Base-by-base conservation (phyloP, 108 stramenopile species). In the Nannochloropsis oceanica region DNA sequence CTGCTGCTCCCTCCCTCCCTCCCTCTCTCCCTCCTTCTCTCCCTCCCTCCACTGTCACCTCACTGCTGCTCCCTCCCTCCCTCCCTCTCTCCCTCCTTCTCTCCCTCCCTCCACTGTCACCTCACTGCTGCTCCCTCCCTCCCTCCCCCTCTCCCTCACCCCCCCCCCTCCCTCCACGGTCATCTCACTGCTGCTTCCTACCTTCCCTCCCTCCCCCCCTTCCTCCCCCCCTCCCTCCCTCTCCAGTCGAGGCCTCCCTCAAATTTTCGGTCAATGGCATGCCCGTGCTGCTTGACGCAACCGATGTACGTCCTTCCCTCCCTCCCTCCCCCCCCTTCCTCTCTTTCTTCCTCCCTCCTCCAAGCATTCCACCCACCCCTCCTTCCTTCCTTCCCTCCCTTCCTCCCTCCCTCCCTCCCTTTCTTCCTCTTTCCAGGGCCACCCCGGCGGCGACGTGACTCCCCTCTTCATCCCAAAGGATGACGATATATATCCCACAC, bases 401-500 rank as follows among this genome's bases (percentile, higher is more conserved):
- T 14, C 46, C 46, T 50, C 46, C 46, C 46, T 50, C 46, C 46
- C 46, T 12, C 46, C 46, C 46, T 50, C 46, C 46, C 46, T 50
- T 14, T 14, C 46, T 12, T 14, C 46, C 46, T 50, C 46, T 14
- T 14, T 50, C 46, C 46, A 12, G 46, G n/a, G n/a, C n/a, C n/a
- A n/a, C n/a, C n/a, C n/a, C n/a, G 46, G 46, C 13, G 46, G 46
- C 46, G 46, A 50, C 46, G 46, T 50, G 13, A 80, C 24, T n/a
- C 46, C 46, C 46, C 46, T 50, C 46, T 79, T 92, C 25, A 92
- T 95, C 43, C 95, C 95, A 18, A 93, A 91, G 59, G 94, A 93
- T 82, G 94, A 95, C 89, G 96, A 97, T 81, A 80, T 97, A 25
- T 97, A 93, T 80, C 95, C 96, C 43, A 97, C 96, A 12, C 90